Percentiles rank a stretch among this genome's conserved stretches.
Conservation (phyloP, 78 protist species). For the Creolimax fragrantissima region DNA sequence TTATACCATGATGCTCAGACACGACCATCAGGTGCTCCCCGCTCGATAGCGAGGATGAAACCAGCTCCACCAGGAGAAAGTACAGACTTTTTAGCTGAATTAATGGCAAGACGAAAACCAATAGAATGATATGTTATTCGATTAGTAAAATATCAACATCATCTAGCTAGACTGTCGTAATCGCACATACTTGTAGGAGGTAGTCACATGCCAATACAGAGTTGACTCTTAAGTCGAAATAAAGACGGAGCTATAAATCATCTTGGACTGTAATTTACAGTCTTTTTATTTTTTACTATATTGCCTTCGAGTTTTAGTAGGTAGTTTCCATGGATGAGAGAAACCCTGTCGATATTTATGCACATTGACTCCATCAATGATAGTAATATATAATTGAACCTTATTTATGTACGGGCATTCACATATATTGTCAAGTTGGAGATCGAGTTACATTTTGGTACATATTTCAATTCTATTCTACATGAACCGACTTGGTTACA, state of each 20-base stretch:
- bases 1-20: too few relatives aligned
- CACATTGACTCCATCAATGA: too few relatives aligned
- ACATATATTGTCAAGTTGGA: too few relatives aligned
- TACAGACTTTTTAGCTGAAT: background rate
- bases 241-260: background rate
- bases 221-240: background rate
- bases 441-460: too few relatives aligned
- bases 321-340: too few relatives aligned
- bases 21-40: background rate
- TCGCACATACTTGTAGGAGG: too few relatives aligned
- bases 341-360: too few relatives aligned
- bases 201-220: too few relatives aligned
- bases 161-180: too few relatives aligned
- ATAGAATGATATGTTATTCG: background rate
- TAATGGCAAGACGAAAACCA: background rate
- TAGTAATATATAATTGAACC: too few relatives aligned
- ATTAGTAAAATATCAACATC: background rate
- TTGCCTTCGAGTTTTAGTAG: too few relatives aligned
- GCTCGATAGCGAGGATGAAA: background rate
- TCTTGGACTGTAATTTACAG: background rate
- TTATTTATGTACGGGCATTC: too few relatives aligned
- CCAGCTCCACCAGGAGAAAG: background rate
- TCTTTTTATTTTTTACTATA: background rate
- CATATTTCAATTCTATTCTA: background rate
- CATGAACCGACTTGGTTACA: background rate